These are phyloP conservation scores for Peronospora belbahrii DNA, from an alignment of 352 stramenopile genomes.

Conservation along the genomic window DNA sequence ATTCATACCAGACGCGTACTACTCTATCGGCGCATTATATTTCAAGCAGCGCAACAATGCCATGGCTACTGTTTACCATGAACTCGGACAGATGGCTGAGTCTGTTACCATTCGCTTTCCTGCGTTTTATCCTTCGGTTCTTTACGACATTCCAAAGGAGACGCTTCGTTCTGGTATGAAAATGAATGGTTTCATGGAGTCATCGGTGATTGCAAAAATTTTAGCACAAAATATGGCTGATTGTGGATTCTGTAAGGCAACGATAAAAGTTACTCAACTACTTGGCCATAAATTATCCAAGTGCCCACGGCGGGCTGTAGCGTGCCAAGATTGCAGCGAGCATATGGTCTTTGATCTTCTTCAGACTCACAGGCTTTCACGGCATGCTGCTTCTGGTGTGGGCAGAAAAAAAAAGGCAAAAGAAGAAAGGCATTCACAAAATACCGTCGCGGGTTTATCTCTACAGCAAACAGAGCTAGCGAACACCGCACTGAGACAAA, in stretches of 20 bases:
- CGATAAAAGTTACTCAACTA: slow-evolving; percentile 23
- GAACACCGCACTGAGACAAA: background rate
- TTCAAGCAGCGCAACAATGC: slow-evolving; percentile 19
- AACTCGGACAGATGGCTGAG: slow-evolving; percentile 25
- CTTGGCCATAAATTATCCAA: slow-evolving; percentile 26
- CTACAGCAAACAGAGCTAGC: background rate
- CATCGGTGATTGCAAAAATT: slow-evolving; percentile 17
- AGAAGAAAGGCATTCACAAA: background rate
- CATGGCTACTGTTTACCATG: slow-evolving; percentile 23
- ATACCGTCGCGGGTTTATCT: background rate
- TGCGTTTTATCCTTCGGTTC: slow-evolving; percentile 16
- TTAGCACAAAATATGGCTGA: slow-evolving; percentile 16
- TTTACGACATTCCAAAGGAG: slow-evolving; percentile 15
- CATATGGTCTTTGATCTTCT: slow-evolving; percentile 25
- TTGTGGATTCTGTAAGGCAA: slow-evolving; percentile 24
- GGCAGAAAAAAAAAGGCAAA: slow-evolving; percentile 13
- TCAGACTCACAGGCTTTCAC: slow-evolving; percentile 14
- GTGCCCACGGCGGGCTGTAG: slow-evolving; percentile 23
- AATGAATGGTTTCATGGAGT: slow-evolving; percentile 22
- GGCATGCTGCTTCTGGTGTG: slow-evolving; percentile 4
- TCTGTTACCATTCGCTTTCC: slow-evolving; percentile 26
- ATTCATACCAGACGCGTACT: slow-evolving; percentile 31
- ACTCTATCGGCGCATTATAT: slow-evolving; percentile 24
- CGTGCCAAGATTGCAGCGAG: slow-evolving; percentile 20
- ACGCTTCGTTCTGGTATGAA: slow-evolving; percentile 20